Evolutionary conservation across 306 rosid genomes (phyloP).

Genomic region (Pyrus communis): DNA sequence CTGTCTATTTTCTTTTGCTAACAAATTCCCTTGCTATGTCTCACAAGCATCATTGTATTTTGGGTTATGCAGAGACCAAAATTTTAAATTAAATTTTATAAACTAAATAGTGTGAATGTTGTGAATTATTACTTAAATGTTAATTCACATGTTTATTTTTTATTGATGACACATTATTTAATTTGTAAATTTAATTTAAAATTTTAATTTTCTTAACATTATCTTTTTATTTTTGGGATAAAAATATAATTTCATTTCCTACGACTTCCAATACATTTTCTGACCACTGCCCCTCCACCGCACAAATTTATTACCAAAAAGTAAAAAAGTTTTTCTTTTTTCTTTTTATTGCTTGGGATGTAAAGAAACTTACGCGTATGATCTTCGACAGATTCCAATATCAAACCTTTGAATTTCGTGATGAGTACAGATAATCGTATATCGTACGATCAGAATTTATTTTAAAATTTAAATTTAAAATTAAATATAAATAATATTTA

Average conservation of each 20-base stretch:
- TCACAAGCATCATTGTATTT: neutral
- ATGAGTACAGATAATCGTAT: rapidly evolving
- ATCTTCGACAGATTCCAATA: too few relatives aligned
- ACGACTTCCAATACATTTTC: neutral
- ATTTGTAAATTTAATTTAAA: too few relatives aligned
- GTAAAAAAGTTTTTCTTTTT: neutral
- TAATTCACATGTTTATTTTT: too few relatives aligned
- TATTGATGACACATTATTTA: rapidly evolving
- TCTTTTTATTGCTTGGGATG: neutral
- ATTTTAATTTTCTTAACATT: rapidly evolving
- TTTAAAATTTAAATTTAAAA: too few relatives aligned
- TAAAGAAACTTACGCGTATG: neutral
- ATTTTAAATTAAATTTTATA: too few relatives aligned
- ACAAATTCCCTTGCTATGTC: neutral
- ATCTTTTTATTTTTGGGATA: too few relatives aligned
- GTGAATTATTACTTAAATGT: too few relatives aligned
- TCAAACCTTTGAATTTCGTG: neutral
- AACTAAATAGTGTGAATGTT: too few relatives aligned
- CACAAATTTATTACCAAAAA: neutral
- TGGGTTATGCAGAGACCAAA: too few relatives aligned
- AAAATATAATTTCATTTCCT: neutral
- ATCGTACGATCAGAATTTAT: rapidly evolving
- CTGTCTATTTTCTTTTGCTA: neutral
- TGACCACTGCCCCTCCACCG: neutral
- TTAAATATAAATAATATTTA: too few relatives aligned